phyloP scores from a whole-genome alignment of 306 rosid species.

The Sicyos edulis region DNA sequence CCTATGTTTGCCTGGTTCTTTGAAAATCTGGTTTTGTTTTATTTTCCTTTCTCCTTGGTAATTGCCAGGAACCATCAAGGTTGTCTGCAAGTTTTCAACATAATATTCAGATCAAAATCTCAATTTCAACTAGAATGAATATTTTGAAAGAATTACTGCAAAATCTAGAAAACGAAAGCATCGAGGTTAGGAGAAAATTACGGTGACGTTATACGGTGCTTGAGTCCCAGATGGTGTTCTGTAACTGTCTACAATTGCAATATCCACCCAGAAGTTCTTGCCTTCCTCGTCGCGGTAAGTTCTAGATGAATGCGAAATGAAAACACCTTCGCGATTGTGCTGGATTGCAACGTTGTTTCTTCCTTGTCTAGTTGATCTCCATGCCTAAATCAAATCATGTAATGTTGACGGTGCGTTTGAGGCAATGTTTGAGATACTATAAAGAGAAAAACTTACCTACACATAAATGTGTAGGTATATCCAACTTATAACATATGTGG shows the following conservation, averaged over 20 bases:
- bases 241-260: constrained; percentile 74
- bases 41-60: constrained; percentile 93
- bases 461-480: too few relatives aligned
- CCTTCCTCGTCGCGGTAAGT: constrained; percentile 98
- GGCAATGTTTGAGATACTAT: too few relatives aligned
- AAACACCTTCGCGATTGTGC: constrained; percentile 75
- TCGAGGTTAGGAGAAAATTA: constrained; percentile 27
- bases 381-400: constrained; percentile 47
- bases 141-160: background rate
- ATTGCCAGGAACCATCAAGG: constrained; percentile 93
- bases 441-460: too few relatives aligned
- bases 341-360: constrained; percentile 65
- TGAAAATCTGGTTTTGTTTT: constrained; percentile 49
- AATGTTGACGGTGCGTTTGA: background rate
- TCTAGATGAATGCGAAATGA: constrained; percentile 74
- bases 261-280: constrained; percentile 81
- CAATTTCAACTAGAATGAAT: constrained; percentile 4
- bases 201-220: constrained; percentile 87
- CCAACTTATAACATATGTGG: too few relatives aligned
- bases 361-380: constrained; percentile 78
- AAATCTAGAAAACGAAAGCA: constrained; percentile 1
- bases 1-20: constrained; percentile 65
- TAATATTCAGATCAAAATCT: constrained; percentile 15
- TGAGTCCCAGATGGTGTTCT: constrained; percentile 85
- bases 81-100: constrained; percentile 47